Base-by-base conservation (phyloP, 495 filamentous ascomycete species). In the Beverwykella pulmonaria region DNA sequence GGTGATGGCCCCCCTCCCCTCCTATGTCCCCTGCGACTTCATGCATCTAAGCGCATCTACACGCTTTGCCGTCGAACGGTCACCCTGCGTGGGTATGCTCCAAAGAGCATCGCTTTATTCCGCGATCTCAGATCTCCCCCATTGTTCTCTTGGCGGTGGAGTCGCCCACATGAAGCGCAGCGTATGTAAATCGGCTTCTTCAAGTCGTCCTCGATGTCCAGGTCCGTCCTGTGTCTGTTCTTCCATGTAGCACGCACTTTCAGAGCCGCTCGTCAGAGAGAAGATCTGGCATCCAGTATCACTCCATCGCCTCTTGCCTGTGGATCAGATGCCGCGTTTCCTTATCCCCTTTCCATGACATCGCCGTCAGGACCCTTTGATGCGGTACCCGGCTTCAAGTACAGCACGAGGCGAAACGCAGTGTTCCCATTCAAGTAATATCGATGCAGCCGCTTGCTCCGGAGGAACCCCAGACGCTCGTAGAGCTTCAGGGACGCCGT, bases 391-490 rank as follows among this genome's bases (percentile, higher is more conserved):
- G 84, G 83, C 76, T 90, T 96, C 56, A 98, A 78, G 60, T 92
- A 89, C 48, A 99, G 77, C 22, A 97, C 84, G 14, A 99, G 79
- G 39, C 95, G 81, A 76, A 92, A 98, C 1, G 95, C 95, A 47
- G 92, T 94, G 75, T 92, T 98, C 10, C 95, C 95, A 73, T 97
- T 98, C 49, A 99, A 77, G 71, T 99, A 99, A 73, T 99, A 99
- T 48, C 95, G 84, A 74, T 98, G 93, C 44, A 99, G 80, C 50
- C 90, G 88, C 78, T 99, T 99, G 64, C 91, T 96, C 59, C 92
- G 81, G 26, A 99, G 75, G 73, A 99, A 99, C 0, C 95, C 95
- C 5, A 99, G 80, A 0, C 92, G 81, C 74, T 98, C 95, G 78
- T 99, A 99, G 1, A 99, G 81, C 60, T 91, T 90, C 80, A 97